Conservation (phyloP, 169 alveolate genomes). For the Babesia sp. region DNA sequence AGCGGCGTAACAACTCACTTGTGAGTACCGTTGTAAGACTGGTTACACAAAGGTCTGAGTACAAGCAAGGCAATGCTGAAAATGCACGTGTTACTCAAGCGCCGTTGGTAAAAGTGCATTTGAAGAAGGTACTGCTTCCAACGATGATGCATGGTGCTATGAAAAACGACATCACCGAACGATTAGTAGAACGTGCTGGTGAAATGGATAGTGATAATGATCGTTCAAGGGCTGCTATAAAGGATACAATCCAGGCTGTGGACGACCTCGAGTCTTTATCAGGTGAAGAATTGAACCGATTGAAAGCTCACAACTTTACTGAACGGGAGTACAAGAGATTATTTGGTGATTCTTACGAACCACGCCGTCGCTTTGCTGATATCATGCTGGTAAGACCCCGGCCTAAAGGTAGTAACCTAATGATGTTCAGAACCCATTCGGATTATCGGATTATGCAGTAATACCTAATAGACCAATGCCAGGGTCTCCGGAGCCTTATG, state of each 20-base stretch:
- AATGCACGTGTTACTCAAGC: constrained; percentile 63
- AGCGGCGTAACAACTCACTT: constrained; percentile 41
- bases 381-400: neutral
- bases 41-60: constrained; percentile 32
- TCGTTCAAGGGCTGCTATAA: neutral
- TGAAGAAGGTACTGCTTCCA: constrained; percentile 50
- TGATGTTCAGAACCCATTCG: constrained; percentile 8
- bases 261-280: constrained; percentile 25
- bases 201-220: constrained; percentile 41
- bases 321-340: constrained; percentile 23
- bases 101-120: constrained; percentile 56
- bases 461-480: neutral
- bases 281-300: constrained; percentile 21
- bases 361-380: neutral
- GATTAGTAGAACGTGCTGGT: constrained; percentile 26
- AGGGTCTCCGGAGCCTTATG: neutral
- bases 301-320: constrained; percentile 43
- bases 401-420: too few species aligned
- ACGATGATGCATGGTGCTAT: constrained; percentile 31
- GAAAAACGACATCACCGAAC: constrained; percentile 17
- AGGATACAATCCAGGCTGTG: neutral
- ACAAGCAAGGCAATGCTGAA: constrained; percentile 36
- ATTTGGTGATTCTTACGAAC: neutral
- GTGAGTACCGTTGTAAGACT: constrained; percentile 39
- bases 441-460: constrained; percentile 27